Evolutionary conservation across 306 rosid genomes (phyloP), one percentile per base, ranked within the genome.

Genomic region (Sechiopsis laciniata): DNA sequence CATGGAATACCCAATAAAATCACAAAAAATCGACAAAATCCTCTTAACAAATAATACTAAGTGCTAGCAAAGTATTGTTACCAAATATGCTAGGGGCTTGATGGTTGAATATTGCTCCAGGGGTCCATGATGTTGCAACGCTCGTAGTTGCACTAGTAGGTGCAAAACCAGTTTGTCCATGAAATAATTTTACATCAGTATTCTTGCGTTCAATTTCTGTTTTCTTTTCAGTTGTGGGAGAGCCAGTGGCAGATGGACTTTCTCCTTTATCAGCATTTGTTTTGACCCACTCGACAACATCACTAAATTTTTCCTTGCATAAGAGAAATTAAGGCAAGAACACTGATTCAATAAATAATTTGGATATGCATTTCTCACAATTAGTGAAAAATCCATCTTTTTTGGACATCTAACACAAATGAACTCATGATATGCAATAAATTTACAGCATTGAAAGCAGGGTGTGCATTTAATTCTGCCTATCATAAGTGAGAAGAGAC

Each of bases 241-340:
- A 78, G 65, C 79, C 79, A 0, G 77, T 71, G 3, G 37, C 37
- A 65, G 80, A 64, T 26, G 83, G 74, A 79, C 56, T 87, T 78
- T 80, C 92, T 71, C 79, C 87, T 69, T 84, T 87, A 57, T 70
- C 65, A 70, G 92, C 86, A 74, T 89, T 89, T 78, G 81, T 85
- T 86, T 91, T 90, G 65, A 94, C 89, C 99, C 99, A 94, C 74
- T 84, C 85, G 74, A 94, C 95, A 26, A 94, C 87, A 58, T 94
- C 99, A 69, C 92, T 82, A 74, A 90, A 94, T 75, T 91, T 91
- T 81, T 86, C 95, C 99, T 32, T 15, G 66, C 58, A 58, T 17
- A 87, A 84, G 87, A 60, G 80, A 84, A 60, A 29, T 8, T 15
- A 71, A 71, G 20, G 9, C 35, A 26, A 15, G 74, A 29, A 71